phyloP scores from a whole-genome alignment of 1,284 basidiomycete species.

The Ceratorhiza oryzae-sativae region DNA sequence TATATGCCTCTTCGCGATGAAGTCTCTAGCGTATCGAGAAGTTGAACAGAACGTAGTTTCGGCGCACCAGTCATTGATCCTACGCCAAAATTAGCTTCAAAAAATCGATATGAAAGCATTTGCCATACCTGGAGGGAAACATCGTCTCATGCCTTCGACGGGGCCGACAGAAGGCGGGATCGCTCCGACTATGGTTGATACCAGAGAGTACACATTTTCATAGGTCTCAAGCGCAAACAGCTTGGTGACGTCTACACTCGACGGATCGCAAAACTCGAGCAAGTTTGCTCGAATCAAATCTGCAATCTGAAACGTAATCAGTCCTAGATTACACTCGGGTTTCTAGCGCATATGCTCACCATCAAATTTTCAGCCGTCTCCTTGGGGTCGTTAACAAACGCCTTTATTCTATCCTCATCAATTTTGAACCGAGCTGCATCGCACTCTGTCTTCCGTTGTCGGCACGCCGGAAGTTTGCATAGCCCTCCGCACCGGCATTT shows the following conservation, averaged over 20 bases:
- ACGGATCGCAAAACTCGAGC: constrained; percentile 59
- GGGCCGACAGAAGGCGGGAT: constrained; percentile 49
- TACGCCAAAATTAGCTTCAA: constrained; percentile 47
- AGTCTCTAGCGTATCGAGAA: constrained; percentile 81
- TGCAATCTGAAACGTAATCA: constrained; percentile 66
- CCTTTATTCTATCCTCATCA: constrained; percentile 48
- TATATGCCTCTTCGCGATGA: constrained; percentile 74
- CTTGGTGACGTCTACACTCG: constrained; percentile 77
- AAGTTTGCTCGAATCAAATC: constrained; percentile 96
- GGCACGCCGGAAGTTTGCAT: constrained; percentile 25
- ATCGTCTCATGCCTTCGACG: constrained; percentile 51
- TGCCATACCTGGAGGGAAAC: constrained; percentile 83
- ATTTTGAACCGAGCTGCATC: constrained; percentile 40
- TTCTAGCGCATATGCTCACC: constrained; percentile 52
- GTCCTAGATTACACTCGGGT: too few species aligned
- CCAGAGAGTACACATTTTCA: constrained; percentile 94
- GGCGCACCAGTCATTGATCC: constrained; percentile 99
- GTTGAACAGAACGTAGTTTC: constrained; percentile 91
- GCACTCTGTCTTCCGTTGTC: constrained; percentile 39
- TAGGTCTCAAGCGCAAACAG: constrained; percentile 93
- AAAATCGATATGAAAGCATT: neutral
- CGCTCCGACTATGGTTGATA: constrained; percentile 78
- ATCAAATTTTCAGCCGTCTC: constrained; percentile 98
- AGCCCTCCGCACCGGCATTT: constrained; percentile 34
- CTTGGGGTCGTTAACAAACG: constrained; percentile 79